Evolutionary conservation across 495 filamentous ascomycete species (phyloP).

Genomic region (Annulohypoxylon nitens): DNA sequence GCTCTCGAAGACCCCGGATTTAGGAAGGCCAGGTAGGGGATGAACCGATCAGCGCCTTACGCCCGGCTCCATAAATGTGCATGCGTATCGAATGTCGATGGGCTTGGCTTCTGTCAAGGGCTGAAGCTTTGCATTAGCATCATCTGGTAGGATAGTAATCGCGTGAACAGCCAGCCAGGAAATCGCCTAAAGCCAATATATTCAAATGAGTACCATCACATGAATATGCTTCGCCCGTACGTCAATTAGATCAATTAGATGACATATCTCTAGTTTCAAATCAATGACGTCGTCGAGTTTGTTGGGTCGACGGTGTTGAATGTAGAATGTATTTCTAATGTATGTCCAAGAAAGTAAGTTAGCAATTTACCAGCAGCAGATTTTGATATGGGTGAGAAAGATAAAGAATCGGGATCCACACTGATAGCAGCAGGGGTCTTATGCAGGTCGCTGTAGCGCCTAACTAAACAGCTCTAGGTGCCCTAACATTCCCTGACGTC

Average conservation of each 20-base stretch:
- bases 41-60: background rate
- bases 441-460: constrained; percentile 27
- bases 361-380: background rate
- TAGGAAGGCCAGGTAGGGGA: background rate
- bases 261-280: background rate
- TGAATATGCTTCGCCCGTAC: background rate
- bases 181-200: constrained; percentile 7
- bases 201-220: background rate
- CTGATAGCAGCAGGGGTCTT: constrained; percentile 8
- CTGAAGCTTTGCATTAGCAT: constrained; percentile 27
- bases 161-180: constrained; percentile 21
- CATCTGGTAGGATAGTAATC: constrained; percentile 35
- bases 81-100: constrained; percentile 16
- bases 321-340: background rate
- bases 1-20: constrained; percentile 1
- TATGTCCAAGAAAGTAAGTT: background rate
- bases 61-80: constrained; percentile 16
- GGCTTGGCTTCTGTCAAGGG: constrained; percentile 26
- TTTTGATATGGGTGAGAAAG: background rate
- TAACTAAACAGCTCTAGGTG: background rate
- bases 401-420: constrained; percentile 20
- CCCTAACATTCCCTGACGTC: background rate
- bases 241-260: background rate
- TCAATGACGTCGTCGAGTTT: background rate
- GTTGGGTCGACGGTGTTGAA: background rate